Evolutionary conservation across 352 stramenopile genomes (phyloP).

Genomic region (Globisporangium ultimum): DNA sequence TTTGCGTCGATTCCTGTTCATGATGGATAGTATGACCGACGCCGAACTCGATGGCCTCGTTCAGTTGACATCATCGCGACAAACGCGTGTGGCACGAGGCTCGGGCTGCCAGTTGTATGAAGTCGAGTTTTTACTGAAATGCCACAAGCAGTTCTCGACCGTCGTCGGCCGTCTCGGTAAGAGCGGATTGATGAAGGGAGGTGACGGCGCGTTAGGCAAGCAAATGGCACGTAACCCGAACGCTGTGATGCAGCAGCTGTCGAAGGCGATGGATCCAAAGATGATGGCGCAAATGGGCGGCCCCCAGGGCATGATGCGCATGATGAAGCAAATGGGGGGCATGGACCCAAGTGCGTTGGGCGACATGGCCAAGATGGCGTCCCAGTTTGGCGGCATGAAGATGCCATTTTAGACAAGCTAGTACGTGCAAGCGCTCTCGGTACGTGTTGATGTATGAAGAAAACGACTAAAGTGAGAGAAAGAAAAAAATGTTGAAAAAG

Average conservation of each 20-base stretch:
- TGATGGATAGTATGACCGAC: conserved; percentile 99
- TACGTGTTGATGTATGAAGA: conserved; percentile 3
- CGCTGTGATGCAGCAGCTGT: conserved; percentile 95
- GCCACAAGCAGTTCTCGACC: conserved; percentile 94
- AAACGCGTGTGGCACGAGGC: conserved; percentile 89
- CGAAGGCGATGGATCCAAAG: conserved; percentile 92
- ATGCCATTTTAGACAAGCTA: conserved; percentile 54
- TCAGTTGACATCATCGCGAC: conserved; percentile 58
- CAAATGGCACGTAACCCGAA: conserved; percentile 97
- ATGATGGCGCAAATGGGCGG: conserved; percentile 90
- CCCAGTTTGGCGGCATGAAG: conserved; percentile 72
- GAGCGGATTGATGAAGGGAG: conserved; percentile 90
- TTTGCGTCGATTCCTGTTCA: conserved; percentile 97
- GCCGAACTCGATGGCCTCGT: conserved; percentile 94
- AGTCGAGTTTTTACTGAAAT: conserved; percentile 93
- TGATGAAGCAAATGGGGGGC: conserved; percentile 94
- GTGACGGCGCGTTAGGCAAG: conserved; percentile 85
- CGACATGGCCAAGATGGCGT: conserved; percentile 79
- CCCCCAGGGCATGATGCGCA: conserved; percentile 86
- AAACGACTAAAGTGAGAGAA: neutral
- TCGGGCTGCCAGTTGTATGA: conserved; percentile 87
- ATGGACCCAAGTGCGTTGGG: conserved; percentile 60
- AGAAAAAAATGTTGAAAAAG: neutral
- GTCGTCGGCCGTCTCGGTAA: conserved; percentile 98
- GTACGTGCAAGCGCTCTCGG: neutral